These are phyloP conservation scores for Alternaria rosae DNA, from an alignment of 2,329 filamentous ascomycete species.

Conservation along the genomic window DNA sequence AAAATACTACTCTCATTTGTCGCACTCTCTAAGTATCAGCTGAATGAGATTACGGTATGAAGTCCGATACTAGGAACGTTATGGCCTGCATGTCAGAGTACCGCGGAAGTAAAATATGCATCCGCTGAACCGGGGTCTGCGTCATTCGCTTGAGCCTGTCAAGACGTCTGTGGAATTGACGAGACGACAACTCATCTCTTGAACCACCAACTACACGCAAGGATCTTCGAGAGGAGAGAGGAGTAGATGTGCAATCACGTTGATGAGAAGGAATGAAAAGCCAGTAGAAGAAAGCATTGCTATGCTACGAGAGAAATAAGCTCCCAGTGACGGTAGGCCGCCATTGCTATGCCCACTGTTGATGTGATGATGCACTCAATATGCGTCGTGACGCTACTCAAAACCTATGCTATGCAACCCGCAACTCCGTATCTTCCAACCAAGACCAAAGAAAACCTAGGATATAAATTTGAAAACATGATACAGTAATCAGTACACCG, in stretches of 20 bases:
- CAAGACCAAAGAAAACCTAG: no score
- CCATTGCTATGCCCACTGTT: background rate
- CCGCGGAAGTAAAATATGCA: background rate
- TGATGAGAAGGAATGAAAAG: background rate
- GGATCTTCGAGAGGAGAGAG: accelerated
- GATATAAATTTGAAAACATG: no score
- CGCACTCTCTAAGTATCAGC: background rate
- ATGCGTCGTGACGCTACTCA: background rate
- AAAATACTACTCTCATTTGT: background rate
- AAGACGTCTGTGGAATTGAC: background rate
- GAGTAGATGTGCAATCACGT: background rate
- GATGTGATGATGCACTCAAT: background rate
- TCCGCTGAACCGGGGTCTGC: background rate
- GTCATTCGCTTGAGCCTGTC: background rate
- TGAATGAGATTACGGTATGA: background rate
- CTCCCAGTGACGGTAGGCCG: background rate
- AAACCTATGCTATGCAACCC: background rate
- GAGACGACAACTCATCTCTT: background rate
- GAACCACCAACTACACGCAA: background rate
- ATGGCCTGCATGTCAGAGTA: background rate
- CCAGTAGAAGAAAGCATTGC: background rate
- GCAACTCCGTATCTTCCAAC: background rate
- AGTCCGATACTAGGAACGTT: background rate
- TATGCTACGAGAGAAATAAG: background rate
- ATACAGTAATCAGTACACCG: no score